Evolutionary conservation across 768 basidiomycete species (phyloP).

Genomic region (Trametes punicea): DNA sequence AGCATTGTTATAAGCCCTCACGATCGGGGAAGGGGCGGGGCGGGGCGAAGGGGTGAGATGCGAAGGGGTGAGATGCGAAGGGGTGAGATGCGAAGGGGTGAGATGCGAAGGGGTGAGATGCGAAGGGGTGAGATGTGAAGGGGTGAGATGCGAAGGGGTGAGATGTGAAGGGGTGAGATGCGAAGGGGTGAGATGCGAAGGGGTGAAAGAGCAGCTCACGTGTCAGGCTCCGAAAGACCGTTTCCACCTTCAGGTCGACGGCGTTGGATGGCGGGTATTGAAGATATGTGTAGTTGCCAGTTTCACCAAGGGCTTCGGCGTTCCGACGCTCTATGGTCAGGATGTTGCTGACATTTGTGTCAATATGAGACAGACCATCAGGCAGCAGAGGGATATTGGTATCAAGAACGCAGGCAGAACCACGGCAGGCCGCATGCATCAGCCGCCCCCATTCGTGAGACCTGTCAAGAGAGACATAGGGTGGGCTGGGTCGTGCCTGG

Average conservation of each 20-base stretch:
- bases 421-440: slow-evolving; percentile 22
- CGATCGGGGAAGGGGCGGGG: too few species aligned
- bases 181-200: too few species aligned
- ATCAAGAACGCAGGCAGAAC: slow-evolving; percentile 45
- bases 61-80: too few species aligned
- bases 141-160: too few species aligned
- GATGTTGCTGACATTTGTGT: slow-evolving; percentile 36
- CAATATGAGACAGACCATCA: slow-evolving; percentile 23
- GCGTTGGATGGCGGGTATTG: slow-evolving; percentile 48
- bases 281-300: slow-evolving; percentile 38
- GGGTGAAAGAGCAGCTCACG: slow-evolving; percentile 37
- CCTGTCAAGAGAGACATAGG: slow-evolving; percentile 17
- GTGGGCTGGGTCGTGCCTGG: slow-evolving; percentile 7
- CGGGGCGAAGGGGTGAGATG: too few species aligned
- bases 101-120: too few species aligned
- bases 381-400: slow-evolving; percentile 49
- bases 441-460: neutral
- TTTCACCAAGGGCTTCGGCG: slow-evolving; percentile 32
- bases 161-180: too few species aligned
- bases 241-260: slow-evolving; percentile 49
- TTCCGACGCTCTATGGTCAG: slow-evolving; percentile 41
- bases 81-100: too few species aligned
- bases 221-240: slow-evolving; percentile 47
- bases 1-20: neutral
- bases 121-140: too few species aligned